Base-by-base conservation (phyloP, 2,329 filamentous ascomycete species). In the Clarireedia homoeocarpa region DNA sequence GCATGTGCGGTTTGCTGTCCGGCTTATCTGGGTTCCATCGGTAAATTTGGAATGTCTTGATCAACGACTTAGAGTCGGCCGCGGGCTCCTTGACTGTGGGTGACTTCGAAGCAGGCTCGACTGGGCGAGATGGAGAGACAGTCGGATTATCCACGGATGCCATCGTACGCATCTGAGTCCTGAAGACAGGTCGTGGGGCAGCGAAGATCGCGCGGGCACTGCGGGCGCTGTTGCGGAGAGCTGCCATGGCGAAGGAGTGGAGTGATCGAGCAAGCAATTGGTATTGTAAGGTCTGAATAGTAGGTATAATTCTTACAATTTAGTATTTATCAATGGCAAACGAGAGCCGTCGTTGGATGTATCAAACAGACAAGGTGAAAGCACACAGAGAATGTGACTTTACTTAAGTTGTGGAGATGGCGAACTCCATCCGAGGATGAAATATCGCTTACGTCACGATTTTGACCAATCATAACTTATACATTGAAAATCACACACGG, bases 11-110 rank as follows among this genome's bases (percentile, higher is more conserved):
- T 85, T 99, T 99, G 74, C 89, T 85, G 69, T 85, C 84, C 58
- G 94, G 94, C 71, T 85, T 81, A 71, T 97, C 94, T 59, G 94
- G 94, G 73, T 95, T 95, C 94, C 94, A 99, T 73, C 94, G 85
- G 84, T 99, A 99, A 79, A 99, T 87, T 75, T 96, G 87, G 83
- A 99, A 99, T 51, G 88, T 91, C 86, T 96, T 97, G 77, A 88
- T 84, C 67, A 78, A 79, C 55, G 87, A 79, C 66, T 88, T 80
- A 63, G 82, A 73, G 56, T 82, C 75, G 50, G 82, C 80, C 49
- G 83, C 66, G 54, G 60, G 74, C 64, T 69, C 66, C 44, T 74
- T 70, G 56, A 75, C 71, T 3, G 63, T 64, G 6, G 52, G 54
- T 5, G 62, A 63, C 47, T 64, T 55, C 9, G 62, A 61, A 38